Conservation (phyloP, 164 flowering plant genomes). For the Sextonia rubra region DNA sequence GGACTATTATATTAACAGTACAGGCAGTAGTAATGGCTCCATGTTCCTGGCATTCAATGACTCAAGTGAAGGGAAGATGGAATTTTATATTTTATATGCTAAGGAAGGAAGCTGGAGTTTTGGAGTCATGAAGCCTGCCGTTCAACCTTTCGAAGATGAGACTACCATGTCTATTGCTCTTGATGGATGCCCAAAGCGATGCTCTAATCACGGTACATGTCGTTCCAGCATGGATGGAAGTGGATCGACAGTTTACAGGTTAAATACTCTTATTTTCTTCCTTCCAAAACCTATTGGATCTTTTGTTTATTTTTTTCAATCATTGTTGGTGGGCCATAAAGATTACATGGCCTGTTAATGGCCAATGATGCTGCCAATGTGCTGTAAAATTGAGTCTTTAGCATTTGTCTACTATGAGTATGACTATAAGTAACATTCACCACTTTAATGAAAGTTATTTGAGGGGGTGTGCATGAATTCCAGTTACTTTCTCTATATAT, state of each 20-base stretch:
- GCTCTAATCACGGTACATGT: slow-evolving; percentile 77
- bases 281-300: not conserved
- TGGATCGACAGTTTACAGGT: slow-evolving; percentile 83
- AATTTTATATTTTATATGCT: slow-evolving; percentile 66
- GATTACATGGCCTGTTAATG: too few species aligned
- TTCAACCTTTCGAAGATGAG: slow-evolving; percentile 19
- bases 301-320: too few species aligned
- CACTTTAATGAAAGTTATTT: too few species aligned
- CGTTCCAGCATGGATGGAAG: slow-evolving; percentile 50
- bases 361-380: too few species aligned
- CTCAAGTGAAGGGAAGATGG: slow-evolving; percentile 44
- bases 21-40: slow-evolving; percentile 59
- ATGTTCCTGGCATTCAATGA: slow-evolving; percentile 57
- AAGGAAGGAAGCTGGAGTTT: slow-evolving; percentile 86
- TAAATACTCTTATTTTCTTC: not conserved
- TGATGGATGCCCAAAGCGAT: slow-evolving; percentile 77
- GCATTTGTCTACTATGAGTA: too few species aligned
- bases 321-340: too few species aligned
- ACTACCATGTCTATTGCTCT: slow-evolving; percentile 58
- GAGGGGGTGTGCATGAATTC: too few species aligned
- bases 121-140: slow-evolving; percentile 49
- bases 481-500: too few species aligned
- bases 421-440: too few species aligned
- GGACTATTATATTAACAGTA: slow-evolving; percentile 64
- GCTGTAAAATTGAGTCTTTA: too few species aligned